Base-by-base conservation (phyloP, 73 alveolate species). In the Blepharisma japonicum region DNA sequence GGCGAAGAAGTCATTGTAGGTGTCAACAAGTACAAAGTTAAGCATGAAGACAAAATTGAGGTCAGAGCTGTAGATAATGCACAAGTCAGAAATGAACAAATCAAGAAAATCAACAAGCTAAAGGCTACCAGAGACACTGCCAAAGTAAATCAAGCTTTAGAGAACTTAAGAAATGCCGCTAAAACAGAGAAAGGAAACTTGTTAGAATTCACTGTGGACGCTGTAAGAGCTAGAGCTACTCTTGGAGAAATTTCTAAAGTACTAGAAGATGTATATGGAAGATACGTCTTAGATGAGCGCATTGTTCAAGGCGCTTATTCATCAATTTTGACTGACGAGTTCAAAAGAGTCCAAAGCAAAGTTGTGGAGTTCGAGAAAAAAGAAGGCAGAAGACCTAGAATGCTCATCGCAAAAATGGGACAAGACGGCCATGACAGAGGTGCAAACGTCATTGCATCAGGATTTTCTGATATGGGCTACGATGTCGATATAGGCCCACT, bases 401-500 rank as follows among this genome's bases (percentile, higher is more conserved):
- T 84, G 48, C 74, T 87, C 6, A 82, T 87, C 55, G 94, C 94
- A 18, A 87, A 87, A 72, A 79, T 87, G 70, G 94, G 94, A 6
- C 89, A 87, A 76, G 94, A 87, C 50, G 94, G 94, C 7, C 94
- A 87, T 55, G 94, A 87, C 56, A 77, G 94, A 84, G 94, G 94
- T 8, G 94, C 94, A 7, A 87, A 84, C 42, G 94, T 87, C 45
- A 81, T 87, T 56, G 94, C 94, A 1, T 71, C 88, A 18, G 94
- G 94, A 55, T 84, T 87, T 56, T 89, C 94, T 20, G 94, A 87
- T 80, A 83, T 87, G 27, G 94, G 94, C 45, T 87, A 79, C 66
- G 94, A 87, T 71, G 91, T 87, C 53, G 94, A 87, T 84, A 80
- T 87, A 21, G 94, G 94, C 7, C 89, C 91, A 25, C 87, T 87